Evolutionary conservation across 495 filamentous ascomycete species (phyloP).

Genomic region (Penicillium paxilli): DNA sequence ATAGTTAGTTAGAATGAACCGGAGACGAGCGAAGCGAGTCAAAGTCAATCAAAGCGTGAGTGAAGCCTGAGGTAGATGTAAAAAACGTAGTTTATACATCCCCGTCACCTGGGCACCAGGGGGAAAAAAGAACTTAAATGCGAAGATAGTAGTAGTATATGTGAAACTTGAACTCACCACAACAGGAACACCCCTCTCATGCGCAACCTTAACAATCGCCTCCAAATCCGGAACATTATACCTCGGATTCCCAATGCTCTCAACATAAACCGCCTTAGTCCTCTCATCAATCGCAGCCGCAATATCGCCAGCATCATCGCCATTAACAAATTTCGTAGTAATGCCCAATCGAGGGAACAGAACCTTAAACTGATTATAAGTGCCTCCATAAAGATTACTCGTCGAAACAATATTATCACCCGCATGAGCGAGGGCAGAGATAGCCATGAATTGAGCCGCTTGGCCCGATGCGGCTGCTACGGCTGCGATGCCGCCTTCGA

Average conservation of each 20-base stretch:
- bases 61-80: too few species aligned
- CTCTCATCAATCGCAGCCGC: constrained; percentile 86
- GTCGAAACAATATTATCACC: constrained; percentile 97
- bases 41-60: too few species aligned
- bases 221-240: constrained; percentile 95
- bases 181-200: constrained; percentile 79
- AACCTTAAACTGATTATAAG: constrained; percentile 98
- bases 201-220: constrained; percentile 75
- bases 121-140: too few species aligned
- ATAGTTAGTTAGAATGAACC: too few species aligned
- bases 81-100: too few species aligned
- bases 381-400: constrained; percentile 92
- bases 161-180: constrained; percentile 62
- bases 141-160: too few species aligned
- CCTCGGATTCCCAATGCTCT: constrained; percentile 92
- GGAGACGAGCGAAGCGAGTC: too few species aligned
- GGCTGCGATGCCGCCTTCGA: constrained; percentile 92
- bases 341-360: constrained; percentile 85
- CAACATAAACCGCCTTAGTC: constrained; percentile 95
- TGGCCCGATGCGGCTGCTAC: constrained; percentile 90
- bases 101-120: too few species aligned
- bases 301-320: constrained; percentile 82
- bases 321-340: constrained; percentile 83
- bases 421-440: constrained; percentile 75
- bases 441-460: constrained; percentile 91